Percentiles rank a stretch among this genome's conserved stretches.
Evolutionary conservation across 1,139 yeast genomes (phyloP).

Genomic region (Yamadazyma sp.): DNA sequence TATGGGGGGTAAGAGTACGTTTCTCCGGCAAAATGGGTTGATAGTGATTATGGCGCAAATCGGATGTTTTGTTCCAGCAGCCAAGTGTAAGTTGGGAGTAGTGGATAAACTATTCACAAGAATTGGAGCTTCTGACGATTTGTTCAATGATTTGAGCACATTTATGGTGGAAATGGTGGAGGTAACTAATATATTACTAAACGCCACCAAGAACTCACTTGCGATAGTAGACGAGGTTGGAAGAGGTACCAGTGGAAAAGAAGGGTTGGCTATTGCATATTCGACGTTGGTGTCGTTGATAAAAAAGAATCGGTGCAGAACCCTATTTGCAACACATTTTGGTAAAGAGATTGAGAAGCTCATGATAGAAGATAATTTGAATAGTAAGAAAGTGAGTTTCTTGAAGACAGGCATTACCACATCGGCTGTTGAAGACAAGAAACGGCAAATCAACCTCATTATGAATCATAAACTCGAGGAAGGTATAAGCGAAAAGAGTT

Average conservation of each 20-base stretch:
- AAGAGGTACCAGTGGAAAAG: constrained; percentile 87
- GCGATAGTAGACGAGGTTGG: constrained; percentile 97
- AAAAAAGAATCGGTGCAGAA: constrained; percentile 60
- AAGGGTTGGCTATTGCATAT: constrained; percentile 88
- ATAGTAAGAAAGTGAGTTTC: constrained; percentile 40
- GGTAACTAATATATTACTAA: constrained; percentile 72
- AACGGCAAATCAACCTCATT: constrained; percentile 24
- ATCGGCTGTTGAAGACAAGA: constrained; percentile 17
- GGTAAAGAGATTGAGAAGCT: constrained; percentile 60
- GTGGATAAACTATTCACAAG: constrained; percentile 88
- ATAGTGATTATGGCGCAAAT: constrained; percentile 85
- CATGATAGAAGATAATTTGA: constrained; percentile 24
- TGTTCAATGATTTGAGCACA: constrained; percentile 83
- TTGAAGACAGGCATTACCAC: constrained; percentile 49
- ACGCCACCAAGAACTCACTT: constrained; percentile 74
- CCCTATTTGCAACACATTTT: constrained; percentile 92
- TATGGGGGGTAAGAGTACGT: constrained; percentile 97
- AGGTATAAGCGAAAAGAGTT: constrained; percentile 77
- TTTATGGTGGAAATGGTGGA: constrained; percentile 99
- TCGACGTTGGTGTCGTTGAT: constrained; percentile 68
- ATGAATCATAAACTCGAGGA: constrained; percentile 65
- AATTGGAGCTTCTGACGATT: constrained; percentile 89
- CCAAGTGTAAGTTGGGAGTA: constrained; percentile 66
- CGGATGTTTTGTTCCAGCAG: constrained; percentile 88
- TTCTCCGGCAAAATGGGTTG: constrained; percentile 81